Base-by-base conservation (phyloP, 495 filamentous ascomycete genomes). In the Sphaerosporella brunnea region DNA sequence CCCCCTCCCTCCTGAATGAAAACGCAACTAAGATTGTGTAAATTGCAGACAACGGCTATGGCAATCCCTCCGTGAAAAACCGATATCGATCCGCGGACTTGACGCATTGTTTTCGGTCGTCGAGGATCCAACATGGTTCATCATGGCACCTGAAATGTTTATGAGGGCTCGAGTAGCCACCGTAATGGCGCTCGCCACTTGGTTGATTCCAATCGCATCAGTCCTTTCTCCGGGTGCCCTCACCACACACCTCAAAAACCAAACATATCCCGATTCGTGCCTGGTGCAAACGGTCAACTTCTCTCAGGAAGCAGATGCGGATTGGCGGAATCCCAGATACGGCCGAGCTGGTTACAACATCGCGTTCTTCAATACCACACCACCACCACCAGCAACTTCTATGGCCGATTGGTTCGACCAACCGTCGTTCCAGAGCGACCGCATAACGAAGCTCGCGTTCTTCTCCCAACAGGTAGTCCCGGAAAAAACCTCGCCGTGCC, bases 131-230 rank as follows among this genome's bases (percentile, higher is more conserved):
- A 55, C 56, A 1, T 54, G 59, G 35, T 66, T 65, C 32, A 16
- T 51, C 3, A 56, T 53, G n/a, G 56, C 50, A 35, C 7, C 36
- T 2, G 63, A 65, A 47, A 63, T 66, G 49, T 51, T 62, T 18
- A 36, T 47, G 18, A 66, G 63, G 24, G 58, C 59, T 13, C 65
- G 64, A 40, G 38, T 67, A 13, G 63, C 64, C 16, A 61, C 62
- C 10, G 50, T 65, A 13, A 65, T 67, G 63, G 65, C 65, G 10
- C 11, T 62, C 3, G 52, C 51, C 15, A 58, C 55, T 23, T 67
- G 65, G 64, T 65, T 36, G 25, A 67, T 66, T 32, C 65, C 64
- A 10, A 54, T 67, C 9, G 63, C 63, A 10, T 61, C 64, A 0
- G 61, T 68, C 13, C 36, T 66, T 4, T 61, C 65, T 7, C 65